Evolutionary conservation across 2,329 filamentous ascomycete genomes (phyloP), one percentile per base, ranked within the genome.

Genomic region (Ophiostoma sp.): DNA sequence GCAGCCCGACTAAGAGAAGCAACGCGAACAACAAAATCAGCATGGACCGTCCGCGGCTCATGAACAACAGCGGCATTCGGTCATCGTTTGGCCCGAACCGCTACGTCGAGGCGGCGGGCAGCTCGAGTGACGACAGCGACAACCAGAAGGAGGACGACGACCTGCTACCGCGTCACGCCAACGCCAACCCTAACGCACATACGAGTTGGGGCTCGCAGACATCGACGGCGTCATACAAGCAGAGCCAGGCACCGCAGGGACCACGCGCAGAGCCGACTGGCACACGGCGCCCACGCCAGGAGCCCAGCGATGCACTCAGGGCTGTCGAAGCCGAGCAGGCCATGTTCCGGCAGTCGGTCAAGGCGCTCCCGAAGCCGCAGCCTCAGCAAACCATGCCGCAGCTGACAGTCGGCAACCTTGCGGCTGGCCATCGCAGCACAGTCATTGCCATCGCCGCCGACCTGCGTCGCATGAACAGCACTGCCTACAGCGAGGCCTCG

Each of bases 391-490:
- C 5, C 5, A 8, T 64, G n/a, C 63, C 63, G 27, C 66, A 47
- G 67, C 66, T 41, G 11, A 58, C 66, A 1, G 45, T 36, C 41
- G 47, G 16, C 38, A 64, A 58, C 41, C 41, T 64, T 4, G 41
- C 40, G 63, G 49, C 49, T 9, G 41, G 12, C 41, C 58, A 18
- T 9, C 36, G 49, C 44, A 18, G 60, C 68, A 69, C 69, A 14
- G 74, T 83, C 12, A 76, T 79, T n/a, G 76, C 75, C 70, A 79
- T 82, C 2, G 81, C 85, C 42, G 79, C 80, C 18, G 81, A 85
- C 74, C 80, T 87, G 68, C 80, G 84, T 9, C 79, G 84, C 66
- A 86, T 86, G 83, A 86, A 87, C 76, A 85, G 82, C 75, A 62
- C 80, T 72, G 77, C 79, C 2, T 77, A 79, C 68, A 83, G 81